A percentile compares a stretch with the other conserved stretches of the same genome.
phyloP scores from a whole-genome alignment of 2,329 filamentous ascomycete genomes.

The Aspergillus thermomutatus region DNA sequence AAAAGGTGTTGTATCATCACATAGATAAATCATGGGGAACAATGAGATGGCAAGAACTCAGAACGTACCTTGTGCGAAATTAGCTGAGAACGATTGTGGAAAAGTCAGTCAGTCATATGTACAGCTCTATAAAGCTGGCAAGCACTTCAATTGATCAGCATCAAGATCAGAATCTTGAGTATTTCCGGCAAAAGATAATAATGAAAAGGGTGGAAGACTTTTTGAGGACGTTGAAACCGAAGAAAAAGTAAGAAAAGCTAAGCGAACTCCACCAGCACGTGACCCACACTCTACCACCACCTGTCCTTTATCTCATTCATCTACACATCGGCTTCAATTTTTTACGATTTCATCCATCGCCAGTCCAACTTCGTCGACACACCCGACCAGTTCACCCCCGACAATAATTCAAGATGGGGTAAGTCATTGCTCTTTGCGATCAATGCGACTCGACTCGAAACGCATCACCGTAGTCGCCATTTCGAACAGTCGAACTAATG shows the following conservation, averaged over 20 bases:
- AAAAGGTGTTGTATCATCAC: conserved; percentile 70
- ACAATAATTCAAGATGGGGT: conserved; percentile 19
- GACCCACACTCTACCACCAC: conserved; percentile 28
- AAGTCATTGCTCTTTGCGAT: not conserved
- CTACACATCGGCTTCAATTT: conserved; percentile 2
- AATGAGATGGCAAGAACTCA: conserved; percentile 26
- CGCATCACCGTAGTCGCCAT: not conserved
- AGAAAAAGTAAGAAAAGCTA: conserved; percentile 28
- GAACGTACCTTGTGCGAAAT: conserved; percentile 4
- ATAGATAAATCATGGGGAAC: conserved; percentile 10
- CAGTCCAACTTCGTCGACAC: conserved; percentile 30
- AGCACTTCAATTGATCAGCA: not conserved
- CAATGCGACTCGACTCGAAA: not conserved
- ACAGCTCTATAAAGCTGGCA: not conserved
- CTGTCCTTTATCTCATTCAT: conserved; percentile 11
- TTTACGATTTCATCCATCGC: conserved; percentile 8
- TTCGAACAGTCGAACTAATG: not conserved
- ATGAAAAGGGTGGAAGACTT: not conserved
- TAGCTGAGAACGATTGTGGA: not conserved
- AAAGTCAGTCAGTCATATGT: not conserved
- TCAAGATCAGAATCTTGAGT: not conserved
- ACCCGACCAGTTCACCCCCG: conserved; percentile 22
- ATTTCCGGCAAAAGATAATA: not conserved
- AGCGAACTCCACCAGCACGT: conserved; percentile 25
- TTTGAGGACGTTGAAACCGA: no score